Evolutionary conservation across 2,329 filamentous ascomycete species (phyloP).

Genomic region (Monosporascus cannonballus): DNA sequence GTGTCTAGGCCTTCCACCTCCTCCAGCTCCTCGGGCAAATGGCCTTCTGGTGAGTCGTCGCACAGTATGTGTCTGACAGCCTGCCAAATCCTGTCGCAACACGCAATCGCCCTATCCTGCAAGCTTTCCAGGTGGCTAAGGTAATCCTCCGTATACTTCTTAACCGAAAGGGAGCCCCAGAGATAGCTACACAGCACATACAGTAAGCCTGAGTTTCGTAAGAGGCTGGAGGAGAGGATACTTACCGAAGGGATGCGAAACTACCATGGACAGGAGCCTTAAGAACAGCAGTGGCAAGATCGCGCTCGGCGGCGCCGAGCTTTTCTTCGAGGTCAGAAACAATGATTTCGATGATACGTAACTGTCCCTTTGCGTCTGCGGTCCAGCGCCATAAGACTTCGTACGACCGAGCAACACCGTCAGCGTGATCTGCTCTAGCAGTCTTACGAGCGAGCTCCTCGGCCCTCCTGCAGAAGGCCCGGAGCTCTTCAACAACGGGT

Average conservation of each 20-base stretch:
- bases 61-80: conserved; percentile 75
- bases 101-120: conserved; percentile 50
- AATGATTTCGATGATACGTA: conserved; percentile 50
- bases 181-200: conserved; percentile 34
- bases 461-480: conserved; percentile 43
- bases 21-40: conserved; percentile 70
- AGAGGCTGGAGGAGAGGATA: background rate
- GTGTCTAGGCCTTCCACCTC: conserved; percentile 67
- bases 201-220: conserved; percentile 5
- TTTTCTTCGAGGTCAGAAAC: conserved; percentile 59
- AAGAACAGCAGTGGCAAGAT: conserved; percentile 62
- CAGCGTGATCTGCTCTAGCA: conserved; percentile 83
- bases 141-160: conserved; percentile 31
- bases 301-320: conserved; percentile 52
- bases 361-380: conserved; percentile 31
- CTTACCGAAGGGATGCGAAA: conserved; percentile 59
- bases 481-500: conserved; percentile 30
- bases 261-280: conserved; percentile 63
- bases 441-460: conserved; percentile 59
- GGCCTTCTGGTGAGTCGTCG: conserved; percentile 89
- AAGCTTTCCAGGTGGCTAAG: conserved; percentile 31
- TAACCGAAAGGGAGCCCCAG: conserved; percentile 44
- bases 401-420: conserved; percentile 76
- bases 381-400: conserved; percentile 61
- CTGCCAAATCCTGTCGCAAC: conserved; percentile 68